A percentile compares a stretch with the other conserved stretches of the same genome.
Evolutionary conservation across 2,329 filamentous ascomycete genomes (phyloP).

Genomic region (Trichoderma afroharzianum): DNA sequence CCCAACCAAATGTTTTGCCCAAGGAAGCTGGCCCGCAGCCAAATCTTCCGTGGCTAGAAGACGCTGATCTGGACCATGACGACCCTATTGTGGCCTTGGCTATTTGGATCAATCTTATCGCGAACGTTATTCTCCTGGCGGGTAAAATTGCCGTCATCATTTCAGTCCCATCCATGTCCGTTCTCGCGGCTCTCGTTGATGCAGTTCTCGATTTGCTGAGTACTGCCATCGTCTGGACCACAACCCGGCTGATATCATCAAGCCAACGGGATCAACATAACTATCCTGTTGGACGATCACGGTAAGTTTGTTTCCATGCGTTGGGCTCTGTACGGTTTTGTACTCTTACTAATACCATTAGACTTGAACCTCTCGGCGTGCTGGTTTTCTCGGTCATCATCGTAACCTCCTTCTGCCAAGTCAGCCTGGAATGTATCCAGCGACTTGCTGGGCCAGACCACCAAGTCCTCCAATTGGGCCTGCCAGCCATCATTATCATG

Average conservation of each 20-base stretch:
- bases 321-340: not conserved
- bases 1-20: not conserved
- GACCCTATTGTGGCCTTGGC: conserved; percentile 78
- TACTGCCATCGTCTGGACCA: conserved; percentile 77
- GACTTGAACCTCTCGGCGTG: conserved; percentile 75
- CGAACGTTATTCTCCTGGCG: conserved; percentile 70
- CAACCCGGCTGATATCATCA: conserved; percentile 63
- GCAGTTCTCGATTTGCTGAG: conserved; percentile 76
- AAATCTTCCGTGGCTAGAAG: conserved; percentile 67
- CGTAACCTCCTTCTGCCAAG: conserved; percentile 80
- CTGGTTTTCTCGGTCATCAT: conserved; percentile 82
- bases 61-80: conserved; percentile 67
- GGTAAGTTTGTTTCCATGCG: conserved; percentile 30
- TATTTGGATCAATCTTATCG: conserved; percentile 79
- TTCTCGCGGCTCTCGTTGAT: conserved; percentile 75
- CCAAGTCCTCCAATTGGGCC: conserved; percentile 66
- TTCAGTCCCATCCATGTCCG: conserved; percentile 76
- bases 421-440: conserved; percentile 66
- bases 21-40: conserved; percentile 39
- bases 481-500: conserved; percentile 78
- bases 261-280: conserved; percentile 68
- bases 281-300: conserved; percentile 73
- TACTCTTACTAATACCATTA: conserved; percentile 24
- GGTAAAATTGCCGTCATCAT: conserved; percentile 76
- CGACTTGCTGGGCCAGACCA: conserved; percentile 60